Conservation (phyloP, 768 basidiomycete genomes). For the Lyophyllum shimeji region DNA sequence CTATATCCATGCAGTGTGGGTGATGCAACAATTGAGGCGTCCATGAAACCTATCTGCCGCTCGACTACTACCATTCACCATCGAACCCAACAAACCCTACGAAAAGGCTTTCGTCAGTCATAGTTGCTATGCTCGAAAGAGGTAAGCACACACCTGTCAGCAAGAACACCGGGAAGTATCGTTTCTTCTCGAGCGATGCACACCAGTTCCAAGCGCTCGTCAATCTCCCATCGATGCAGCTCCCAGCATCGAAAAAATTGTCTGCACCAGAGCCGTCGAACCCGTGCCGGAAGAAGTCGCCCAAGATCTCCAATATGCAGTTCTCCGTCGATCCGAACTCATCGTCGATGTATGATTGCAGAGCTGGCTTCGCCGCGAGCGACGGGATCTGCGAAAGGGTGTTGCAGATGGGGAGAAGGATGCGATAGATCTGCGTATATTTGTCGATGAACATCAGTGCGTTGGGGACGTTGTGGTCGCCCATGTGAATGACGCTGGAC, state of each 20-base stretch:
- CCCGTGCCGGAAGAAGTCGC: conserved; percentile 85
- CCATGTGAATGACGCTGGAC: conserved; percentile 87
- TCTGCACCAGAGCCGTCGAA: conserved; percentile 92
- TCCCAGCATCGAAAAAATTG: conserved; percentile 88
- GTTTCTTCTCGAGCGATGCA: conserved; percentile 80
- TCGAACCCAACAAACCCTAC: conserved; percentile 83
- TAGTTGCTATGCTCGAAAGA: neutral
- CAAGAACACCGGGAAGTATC: conserved; percentile 78
- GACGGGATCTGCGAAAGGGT: conserved; percentile 70
- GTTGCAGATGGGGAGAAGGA: conserved; percentile 84
- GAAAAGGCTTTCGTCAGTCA: conserved; percentile 2
- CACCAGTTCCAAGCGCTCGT: conserved; percentile 96
- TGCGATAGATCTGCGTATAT: conserved; percentile 90
- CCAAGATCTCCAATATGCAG: conserved; percentile 66
- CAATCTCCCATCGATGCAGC: conserved; percentile 79
- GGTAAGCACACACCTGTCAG: conserved; percentile 56
- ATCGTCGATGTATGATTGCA: conserved; percentile 74
- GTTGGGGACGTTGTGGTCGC: conserved; percentile 83
- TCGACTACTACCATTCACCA: conserved; percentile 68
- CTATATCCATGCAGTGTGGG: neutral
- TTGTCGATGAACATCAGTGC: conserved; percentile 91
- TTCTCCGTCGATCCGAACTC: conserved; percentile 81
- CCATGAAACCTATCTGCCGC: neutral
- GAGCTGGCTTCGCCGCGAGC: conserved; percentile 66
- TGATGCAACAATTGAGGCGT: neutral